Conservation (phyloP, 176 grass and related monocot genomes). For the Eragrostis nindensis region DNA sequence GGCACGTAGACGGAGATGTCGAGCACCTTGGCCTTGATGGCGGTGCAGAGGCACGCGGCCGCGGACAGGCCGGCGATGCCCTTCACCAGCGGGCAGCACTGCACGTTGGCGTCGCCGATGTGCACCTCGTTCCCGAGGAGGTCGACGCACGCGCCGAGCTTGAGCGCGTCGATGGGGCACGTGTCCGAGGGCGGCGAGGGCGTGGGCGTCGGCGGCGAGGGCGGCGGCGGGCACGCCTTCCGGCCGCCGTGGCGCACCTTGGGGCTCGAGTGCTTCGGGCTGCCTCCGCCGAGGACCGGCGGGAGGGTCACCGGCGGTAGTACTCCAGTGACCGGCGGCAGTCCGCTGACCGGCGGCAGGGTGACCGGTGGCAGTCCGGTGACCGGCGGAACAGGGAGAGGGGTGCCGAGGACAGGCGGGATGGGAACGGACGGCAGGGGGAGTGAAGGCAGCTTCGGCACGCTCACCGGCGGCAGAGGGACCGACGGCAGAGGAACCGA, state of each 20-base stretch:
- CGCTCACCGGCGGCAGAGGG: background rate
- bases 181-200: conserved; percentile 40
- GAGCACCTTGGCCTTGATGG: conserved; percentile 70
- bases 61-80: conserved; percentile 51
- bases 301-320: background rate
- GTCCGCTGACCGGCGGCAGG: background rate
- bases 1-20: conserved; percentile 55
- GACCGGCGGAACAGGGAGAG: background rate
- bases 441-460: background rate
- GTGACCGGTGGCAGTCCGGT: background rate
- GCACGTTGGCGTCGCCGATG: conserved; percentile 54
- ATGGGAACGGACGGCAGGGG: background rate
- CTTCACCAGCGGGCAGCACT: conserved; percentile 59
- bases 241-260: conserved; percentile 36
- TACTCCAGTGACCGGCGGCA: background rate
- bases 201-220: conserved; percentile 26
- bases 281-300: conserved; percentile 16
- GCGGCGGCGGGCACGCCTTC: conserved; percentile 53
- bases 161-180: conserved; percentile 67
- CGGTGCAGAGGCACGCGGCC: conserved; percentile 70
- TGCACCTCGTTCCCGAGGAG: conserved; percentile 59
- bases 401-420: background rate
- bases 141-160: conserved; percentile 63
- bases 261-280: conserved; percentile 1
- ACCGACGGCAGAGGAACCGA: background rate